Conservation (phyloP, 1,139 yeast genomes). For the Blastobotrys raffinosifermentans region DNA sequence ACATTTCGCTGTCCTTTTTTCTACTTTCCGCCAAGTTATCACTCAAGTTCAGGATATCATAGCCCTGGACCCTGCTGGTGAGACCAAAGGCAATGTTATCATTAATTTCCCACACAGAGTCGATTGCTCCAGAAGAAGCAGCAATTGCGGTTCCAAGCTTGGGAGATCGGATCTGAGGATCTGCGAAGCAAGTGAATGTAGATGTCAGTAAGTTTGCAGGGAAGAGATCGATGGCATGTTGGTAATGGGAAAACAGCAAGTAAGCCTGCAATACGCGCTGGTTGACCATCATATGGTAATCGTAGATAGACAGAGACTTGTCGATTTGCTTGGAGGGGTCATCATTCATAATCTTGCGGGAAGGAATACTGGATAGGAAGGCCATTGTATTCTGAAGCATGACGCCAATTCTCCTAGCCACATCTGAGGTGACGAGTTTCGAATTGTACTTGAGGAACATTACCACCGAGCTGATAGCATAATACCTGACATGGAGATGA, state of each 20-base stretch:
- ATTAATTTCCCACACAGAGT: conserved; percentile 30
- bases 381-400: conserved; percentile 32
- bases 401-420: conserved; percentile 32
- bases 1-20: conserved; percentile 8
- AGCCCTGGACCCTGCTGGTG: conserved; percentile 27
- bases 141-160: conserved; percentile 28
- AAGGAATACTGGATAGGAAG: conserved; percentile 26
- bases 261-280: conserved; percentile 35
- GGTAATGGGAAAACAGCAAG: conserved; percentile 23
- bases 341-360: conserved; percentile 25
- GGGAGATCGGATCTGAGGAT: conserved; percentile 26
- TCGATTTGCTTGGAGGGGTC: conserved; percentile 24
- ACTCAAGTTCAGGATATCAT: conserved; percentile 17
- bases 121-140: conserved; percentile 28
- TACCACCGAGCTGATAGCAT: conserved; percentile 33
- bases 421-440: conserved; percentile 36
- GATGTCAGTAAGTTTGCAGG: conserved; percentile 33
- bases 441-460: conserved; percentile 33
- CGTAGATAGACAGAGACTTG: conserved; percentile 22
- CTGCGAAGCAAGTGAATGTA: conserved; percentile 32
- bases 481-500: conserved; percentile 33
- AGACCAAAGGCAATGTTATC: conserved; percentile 34
- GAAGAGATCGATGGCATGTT: conserved; percentile 22
- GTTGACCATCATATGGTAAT: conserved; percentile 28
- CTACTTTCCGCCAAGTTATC: conserved; percentile 5